Percentiles rank a stretch among this genome's conserved stretches.
phyloP scores from a whole-genome alignment of 305 asterid genomes.

The Fraxinus angustifolia region DNA sequence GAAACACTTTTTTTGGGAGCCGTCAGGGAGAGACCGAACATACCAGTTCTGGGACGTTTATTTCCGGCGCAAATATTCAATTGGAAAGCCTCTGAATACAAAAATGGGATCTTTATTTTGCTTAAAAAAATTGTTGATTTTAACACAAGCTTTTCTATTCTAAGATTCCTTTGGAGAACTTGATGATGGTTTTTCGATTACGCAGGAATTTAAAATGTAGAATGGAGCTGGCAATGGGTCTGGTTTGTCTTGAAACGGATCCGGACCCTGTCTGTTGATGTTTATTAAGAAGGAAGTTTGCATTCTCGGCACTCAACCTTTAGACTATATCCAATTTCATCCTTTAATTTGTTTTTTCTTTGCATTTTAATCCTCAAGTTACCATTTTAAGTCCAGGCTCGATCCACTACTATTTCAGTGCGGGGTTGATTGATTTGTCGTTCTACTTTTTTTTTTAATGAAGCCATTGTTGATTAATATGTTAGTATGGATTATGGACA shows the following conservation, averaged over 20 bases:
- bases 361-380: neutral
- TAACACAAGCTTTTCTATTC: neutral
- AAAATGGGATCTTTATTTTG: neutral
- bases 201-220: conserved; percentile 2
- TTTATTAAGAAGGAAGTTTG: neutral
- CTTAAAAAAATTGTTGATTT: neutral
- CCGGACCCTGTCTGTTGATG: neutral
- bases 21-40: neutral
- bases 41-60: conserved; percentile 1
- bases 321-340: neutral
- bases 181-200: conserved; percentile 4
- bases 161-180: conserved; percentile 2
- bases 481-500: neutral
- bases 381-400: neutral
- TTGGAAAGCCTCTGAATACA: conserved; percentile 5
- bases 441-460: neutral
- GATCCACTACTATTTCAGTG: neutral
- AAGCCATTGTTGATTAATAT: neutral
- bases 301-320: neutral
- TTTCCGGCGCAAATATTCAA: conserved; percentile 2
- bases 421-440: neutral
- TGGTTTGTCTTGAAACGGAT: neutral
- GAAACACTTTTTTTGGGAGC: neutral
- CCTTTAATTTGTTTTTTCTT: neutral
- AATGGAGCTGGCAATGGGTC: neutral